Evolutionary conservation across 345 rosid genomes (phyloP).

Genomic region (Linum tenue): DNA sequence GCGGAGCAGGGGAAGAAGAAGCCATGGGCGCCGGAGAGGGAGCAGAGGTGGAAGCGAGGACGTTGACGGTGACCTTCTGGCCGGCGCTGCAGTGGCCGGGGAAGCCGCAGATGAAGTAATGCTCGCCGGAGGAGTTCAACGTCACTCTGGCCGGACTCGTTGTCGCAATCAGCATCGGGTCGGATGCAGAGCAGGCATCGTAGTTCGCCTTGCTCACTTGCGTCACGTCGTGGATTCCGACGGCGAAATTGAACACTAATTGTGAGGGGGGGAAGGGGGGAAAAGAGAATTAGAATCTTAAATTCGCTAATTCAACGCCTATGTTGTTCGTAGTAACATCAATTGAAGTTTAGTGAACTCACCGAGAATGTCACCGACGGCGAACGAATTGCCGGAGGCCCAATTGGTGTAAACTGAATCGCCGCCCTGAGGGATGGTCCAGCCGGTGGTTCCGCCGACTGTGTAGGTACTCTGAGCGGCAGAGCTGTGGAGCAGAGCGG

Average conservation of each 20-base stretch:
- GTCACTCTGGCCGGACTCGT: slow-evolving; percentile 17
- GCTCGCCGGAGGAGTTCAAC: slow-evolving; percentile 10
- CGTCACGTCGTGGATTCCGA: slow-evolving; percentile 16
- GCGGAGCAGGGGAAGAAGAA: not conserved
- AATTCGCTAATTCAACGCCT: not conserved
- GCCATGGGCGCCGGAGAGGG: not conserved
- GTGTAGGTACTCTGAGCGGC: slow-evolving; percentile 23
- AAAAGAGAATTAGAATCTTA: not conserved
- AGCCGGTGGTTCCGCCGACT: slow-evolving; percentile 23
- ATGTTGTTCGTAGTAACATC: too few relatives aligned
- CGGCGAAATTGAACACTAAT: slow-evolving; percentile 29
- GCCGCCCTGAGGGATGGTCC: too few relatives aligned
- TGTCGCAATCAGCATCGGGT: not conserved
- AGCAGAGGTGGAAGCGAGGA: not conserved
- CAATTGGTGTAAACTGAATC: slow-evolving; percentile 18
- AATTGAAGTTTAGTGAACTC: not conserved
- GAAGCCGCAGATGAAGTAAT: slow-evolving; percentile 17
- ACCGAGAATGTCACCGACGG: slow-evolving; percentile 34
- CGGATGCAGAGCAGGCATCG: slow-evolving; percentile 14
- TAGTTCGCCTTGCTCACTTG: slow-evolving; percentile 2
- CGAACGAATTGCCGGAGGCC: slow-evolving; percentile 21
- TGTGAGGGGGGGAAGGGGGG: not conserved
- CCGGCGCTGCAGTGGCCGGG: slow-evolving; percentile 15
- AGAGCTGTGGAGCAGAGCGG: slow-evolving; percentile 19
- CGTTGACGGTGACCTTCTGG: not conserved